These are phyloP conservation scores for Trichoderma lentiforme DNA, from an alignment of 2,329 filamentous ascomycete species.

Conservation along the genomic window DNA sequence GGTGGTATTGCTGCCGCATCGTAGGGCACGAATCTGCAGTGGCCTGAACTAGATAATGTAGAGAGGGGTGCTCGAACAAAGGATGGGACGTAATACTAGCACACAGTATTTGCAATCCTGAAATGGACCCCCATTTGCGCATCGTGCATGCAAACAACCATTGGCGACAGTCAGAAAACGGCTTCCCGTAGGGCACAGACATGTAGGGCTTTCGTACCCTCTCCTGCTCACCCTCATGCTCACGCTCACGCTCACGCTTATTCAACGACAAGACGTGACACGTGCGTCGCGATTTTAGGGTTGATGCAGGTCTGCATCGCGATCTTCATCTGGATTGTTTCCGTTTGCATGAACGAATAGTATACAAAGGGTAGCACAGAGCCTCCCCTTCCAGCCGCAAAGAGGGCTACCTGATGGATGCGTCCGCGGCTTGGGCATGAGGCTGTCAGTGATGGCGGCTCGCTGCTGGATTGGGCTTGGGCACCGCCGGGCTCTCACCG, in stretches of 20 bases:
- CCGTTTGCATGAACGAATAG: conserved; percentile 10
- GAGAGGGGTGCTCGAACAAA: conserved; percentile 18
- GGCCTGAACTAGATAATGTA: conserved; percentile 19
- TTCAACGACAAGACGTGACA: background rate
- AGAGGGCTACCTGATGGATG: background rate
- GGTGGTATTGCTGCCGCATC: conserved; percentile 14
- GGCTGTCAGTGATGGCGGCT: background rate
- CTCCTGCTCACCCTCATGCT: background rate
- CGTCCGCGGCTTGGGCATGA: background rate
- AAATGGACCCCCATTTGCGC: conserved; percentile 1
- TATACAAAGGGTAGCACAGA: background rate
- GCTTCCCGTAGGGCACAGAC: background rate
- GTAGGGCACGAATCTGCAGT: conserved; percentile 20
- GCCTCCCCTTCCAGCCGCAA: background rate
- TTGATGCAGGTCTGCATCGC: conserved; percentile 8
- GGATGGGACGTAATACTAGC: conserved; percentile 4
- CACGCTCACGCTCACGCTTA: background rate
- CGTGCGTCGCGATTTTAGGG: conserved; percentile 14
- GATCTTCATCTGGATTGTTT: conserved; percentile 5
- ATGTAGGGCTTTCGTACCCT: conserved; percentile 10
- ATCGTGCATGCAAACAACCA: conserved; percentile 10
- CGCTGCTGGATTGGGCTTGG: conserved; percentile 5
- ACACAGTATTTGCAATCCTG: background rate
- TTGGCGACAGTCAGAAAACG: background rate
- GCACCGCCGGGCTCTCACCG: conserved; percentile 1